These are phyloP conservation scores for Leccinum pachyderme DNA, from an alignment of 1,284 basidiomycete species.

Conservation along the genomic window DNA sequence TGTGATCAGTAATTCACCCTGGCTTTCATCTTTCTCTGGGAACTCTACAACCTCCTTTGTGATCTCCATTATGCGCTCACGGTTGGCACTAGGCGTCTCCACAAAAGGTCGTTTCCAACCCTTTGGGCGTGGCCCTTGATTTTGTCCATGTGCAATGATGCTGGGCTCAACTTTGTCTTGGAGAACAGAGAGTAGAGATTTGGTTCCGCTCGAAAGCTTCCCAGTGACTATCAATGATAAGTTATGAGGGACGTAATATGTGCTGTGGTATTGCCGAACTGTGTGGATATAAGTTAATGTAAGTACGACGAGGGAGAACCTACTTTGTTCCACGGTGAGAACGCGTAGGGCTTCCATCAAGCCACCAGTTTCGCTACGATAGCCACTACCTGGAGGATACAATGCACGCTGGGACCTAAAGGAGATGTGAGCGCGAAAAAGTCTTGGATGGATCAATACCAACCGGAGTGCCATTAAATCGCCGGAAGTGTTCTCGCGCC, in stretches of 20 bases:
- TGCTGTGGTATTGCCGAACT: conserved; percentile 90
- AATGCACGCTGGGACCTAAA: conserved; percentile 74
- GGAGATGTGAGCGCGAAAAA: conserved; percentile 8
- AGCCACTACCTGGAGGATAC: conserved; percentile 83
- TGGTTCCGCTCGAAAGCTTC: conserved; percentile 70
- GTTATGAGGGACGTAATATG: conserved; percentile 96
- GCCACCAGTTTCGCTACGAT: conserved; percentile 96
- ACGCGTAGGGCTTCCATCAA: conserved; percentile 89
- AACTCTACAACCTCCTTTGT: conserved; percentile 79
- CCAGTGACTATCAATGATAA: conserved; percentile 82
- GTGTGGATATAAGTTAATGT: conserved; percentile 12
- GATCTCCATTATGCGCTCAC: conserved; percentile 56
- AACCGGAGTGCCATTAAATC: conserved; percentile 89
- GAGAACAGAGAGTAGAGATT: conserved; percentile 71
- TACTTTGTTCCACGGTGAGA: conserved; percentile 89
- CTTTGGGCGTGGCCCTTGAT: conserved; percentile 60
- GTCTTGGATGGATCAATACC: conserved; percentile 19
- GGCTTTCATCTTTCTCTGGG: conserved; percentile 97
- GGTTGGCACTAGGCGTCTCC: conserved; percentile 76
- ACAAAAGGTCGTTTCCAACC: conserved; percentile 96
- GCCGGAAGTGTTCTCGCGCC: conserved; percentile 87
- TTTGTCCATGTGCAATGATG: conserved; percentile 73
- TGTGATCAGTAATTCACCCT: conserved; percentile 82
- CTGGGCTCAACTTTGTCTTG: conserved; percentile 81
- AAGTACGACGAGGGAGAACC: conserved; percentile 19